Evolutionary conservation across 2,329 filamentous ascomycete genomes (phyloP), one percentile per base, ranked within the genome.

Genomic region (Sarocladium brachiariae): DNA sequence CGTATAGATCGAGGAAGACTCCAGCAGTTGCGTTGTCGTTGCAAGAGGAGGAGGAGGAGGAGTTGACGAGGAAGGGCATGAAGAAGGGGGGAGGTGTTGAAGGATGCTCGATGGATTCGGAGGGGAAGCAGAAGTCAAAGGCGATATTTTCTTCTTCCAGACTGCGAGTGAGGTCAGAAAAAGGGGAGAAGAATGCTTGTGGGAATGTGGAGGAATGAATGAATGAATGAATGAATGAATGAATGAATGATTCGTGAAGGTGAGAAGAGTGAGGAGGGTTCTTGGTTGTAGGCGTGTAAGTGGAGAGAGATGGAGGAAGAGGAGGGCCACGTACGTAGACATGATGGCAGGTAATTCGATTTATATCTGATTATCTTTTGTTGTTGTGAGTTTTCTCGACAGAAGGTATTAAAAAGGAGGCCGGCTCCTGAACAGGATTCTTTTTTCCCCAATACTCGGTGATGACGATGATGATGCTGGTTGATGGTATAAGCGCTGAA

Each of bases 1-100:
- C 47, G 75, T 73, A 59, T 80, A 83, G 55, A 69, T 71, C 66
- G 83, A 82, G 67, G 81, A 76, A 64, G 83, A 82, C 19, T 51
- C 51, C 19, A 54, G 37, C 35, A 55, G 37, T 30, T 30, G 27
- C 13, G 27, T 43, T 25, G 30, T 18, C 4, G 24, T 34, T 21
- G 43, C 16, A 10, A 23, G 16, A 8, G 23, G n/a, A n/a, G 30
- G 25, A 18, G 11, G 39, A 45, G 16, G 49, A 49, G 8, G 48
- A 19, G 39, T 53, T 50, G 34, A 35, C 18, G 10, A 18, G n/a
- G 30, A 35, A 37, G 30, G 46, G 46, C 46, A 49, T 49, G 46
- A 49, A 49, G 25, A n/a, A n/a, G n/a, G n/a, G n/a, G n/a, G 46
- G 46, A 16, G 46, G 46, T 24, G 46, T 24, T 6, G 46, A 49